Percentiles rank a stretch among this genome's conserved stretches.
phyloP scores from a whole-genome alignment of 345 rosid genomes.

The Populus alba region DNA sequence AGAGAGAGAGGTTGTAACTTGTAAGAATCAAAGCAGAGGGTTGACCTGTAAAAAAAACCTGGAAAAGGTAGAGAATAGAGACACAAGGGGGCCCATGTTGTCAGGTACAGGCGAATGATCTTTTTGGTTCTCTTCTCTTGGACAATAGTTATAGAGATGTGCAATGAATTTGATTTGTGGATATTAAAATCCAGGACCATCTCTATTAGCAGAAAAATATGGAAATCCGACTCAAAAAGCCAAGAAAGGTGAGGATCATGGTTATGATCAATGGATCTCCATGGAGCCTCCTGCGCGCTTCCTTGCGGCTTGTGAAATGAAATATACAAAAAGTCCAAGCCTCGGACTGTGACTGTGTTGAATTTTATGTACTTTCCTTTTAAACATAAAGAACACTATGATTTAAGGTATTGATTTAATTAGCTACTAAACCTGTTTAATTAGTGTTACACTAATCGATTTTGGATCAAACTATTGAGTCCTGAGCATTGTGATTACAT shows the following conservation, averaged over 20 bases:
- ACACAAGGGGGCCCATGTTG: constrained; percentile 1
- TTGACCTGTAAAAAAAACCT: not conserved
- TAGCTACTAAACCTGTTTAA: too few species aligned
- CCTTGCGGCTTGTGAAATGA: too few species aligned
- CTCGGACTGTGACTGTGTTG: too few species aligned
- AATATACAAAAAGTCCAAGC: too few species aligned
- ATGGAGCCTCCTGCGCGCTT: too few species aligned
- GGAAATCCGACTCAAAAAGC: not conserved
- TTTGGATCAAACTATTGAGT: too few species aligned
- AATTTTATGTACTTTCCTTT: too few species aligned
- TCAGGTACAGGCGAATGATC: not conserved
- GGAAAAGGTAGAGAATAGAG: not conserved
- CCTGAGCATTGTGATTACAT: too few species aligned
- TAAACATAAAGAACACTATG: too few species aligned
- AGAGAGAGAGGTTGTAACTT: not conserved
- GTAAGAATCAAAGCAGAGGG: not conserved
- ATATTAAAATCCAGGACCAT: not conserved
- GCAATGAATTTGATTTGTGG: constrained; percentile 28
- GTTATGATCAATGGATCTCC: constrained; percentile 17
- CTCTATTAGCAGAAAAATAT: not conserved
- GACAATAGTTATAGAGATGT: not conserved
- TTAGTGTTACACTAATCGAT: too few species aligned
- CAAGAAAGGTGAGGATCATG: not conserved
- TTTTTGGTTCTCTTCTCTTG: constrained; percentile 15
- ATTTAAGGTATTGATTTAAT: too few species aligned